Evolutionary conservation across 73 alveolate genomes (phyloP).

Genomic region (Paramecium sonneborni): DNA sequence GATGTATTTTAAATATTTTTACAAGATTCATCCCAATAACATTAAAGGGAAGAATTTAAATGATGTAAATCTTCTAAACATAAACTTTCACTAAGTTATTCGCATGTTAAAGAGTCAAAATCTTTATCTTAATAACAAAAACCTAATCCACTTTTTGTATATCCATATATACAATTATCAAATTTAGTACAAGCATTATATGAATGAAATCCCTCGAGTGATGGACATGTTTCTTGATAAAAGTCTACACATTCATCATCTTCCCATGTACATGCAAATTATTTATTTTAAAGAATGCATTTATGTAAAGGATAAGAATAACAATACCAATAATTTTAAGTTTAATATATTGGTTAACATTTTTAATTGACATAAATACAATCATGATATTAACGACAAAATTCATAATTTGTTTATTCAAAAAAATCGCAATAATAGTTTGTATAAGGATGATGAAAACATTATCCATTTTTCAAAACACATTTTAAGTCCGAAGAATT

Average conservation of each 20-base stretch:
- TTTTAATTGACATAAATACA: not conserved
- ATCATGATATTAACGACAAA: not conserved
- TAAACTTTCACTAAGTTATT: not conserved
- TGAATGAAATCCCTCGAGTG: not conserved
- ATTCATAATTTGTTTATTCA: not conserved
- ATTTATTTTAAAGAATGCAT: not conserved
- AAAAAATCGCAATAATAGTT: not conserved
- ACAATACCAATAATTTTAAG: not conserved
- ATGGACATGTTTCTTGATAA: not conserved
- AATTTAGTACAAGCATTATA: not conserved
- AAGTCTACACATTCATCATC: not conserved
- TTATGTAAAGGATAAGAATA: too few species aligned
- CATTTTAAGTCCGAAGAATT: not conserved
- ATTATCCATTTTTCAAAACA: not conserved
- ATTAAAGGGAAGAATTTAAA: not conserved
- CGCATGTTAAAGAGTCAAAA: not conserved
- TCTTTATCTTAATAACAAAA: not conserved
- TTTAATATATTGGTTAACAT: not conserved
- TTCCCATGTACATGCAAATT: not conserved
- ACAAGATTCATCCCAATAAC: not conserved
- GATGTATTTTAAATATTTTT: not conserved
- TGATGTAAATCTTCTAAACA: not conserved
- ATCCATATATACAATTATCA: not conserved
- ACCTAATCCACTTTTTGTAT: not conserved
- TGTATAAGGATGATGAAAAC: not conserved